Percentiles rank a stretch among this genome's conserved stretches.
These are phyloP conservation scores for Tieghemiomyces parasiticus DNA, from an alignment of 192 early-diverging fungal species.

Conservation along the genomic window DNA sequence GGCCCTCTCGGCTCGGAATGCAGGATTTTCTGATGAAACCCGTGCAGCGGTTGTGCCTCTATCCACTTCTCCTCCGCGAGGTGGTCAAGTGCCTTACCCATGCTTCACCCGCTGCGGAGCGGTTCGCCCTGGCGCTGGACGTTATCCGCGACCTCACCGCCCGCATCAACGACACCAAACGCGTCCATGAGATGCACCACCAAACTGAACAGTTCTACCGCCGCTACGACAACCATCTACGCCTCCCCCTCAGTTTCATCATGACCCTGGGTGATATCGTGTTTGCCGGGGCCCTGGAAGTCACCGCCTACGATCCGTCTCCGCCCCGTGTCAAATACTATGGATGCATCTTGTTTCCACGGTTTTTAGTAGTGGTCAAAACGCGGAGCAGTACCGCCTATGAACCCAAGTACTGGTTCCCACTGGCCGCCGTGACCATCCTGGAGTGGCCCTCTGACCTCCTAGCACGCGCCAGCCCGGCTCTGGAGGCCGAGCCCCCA, in stretches of 20 bases:
- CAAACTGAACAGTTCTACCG: neutral
- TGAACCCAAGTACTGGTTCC: slow-evolving; percentile 12
- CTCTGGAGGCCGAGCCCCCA: neutral
- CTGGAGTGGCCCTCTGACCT: neutral
- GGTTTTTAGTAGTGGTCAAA: neutral
- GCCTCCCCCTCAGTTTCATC: neutral
- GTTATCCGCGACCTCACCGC: neutral
- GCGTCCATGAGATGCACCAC: neutral
- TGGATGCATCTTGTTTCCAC: neutral
- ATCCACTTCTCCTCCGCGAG: slow-evolving; percentile 1
- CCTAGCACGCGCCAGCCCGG: no score
- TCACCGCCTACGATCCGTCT: neutral
- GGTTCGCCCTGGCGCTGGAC: neutral
- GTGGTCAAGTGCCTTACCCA: neutral
- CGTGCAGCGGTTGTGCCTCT: slow-evolving; percentile 7
- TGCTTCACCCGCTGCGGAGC: neutral
- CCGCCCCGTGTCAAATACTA: slow-evolving; percentile 5
- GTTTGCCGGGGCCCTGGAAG: slow-evolving; percentile 8
- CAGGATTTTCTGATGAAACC: slow-evolving; percentile 8
- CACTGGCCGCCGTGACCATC: neutral
- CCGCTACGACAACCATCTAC: neutral
- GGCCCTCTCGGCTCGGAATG: neutral
- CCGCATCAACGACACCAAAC: slow-evolving; percentile 5
- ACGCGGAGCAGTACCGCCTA: neutral
- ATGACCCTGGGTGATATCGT: neutral